phyloP scores from a whole-genome alignment of 177 flowering plant genomes.

The Vitis hybrid region DNA sequence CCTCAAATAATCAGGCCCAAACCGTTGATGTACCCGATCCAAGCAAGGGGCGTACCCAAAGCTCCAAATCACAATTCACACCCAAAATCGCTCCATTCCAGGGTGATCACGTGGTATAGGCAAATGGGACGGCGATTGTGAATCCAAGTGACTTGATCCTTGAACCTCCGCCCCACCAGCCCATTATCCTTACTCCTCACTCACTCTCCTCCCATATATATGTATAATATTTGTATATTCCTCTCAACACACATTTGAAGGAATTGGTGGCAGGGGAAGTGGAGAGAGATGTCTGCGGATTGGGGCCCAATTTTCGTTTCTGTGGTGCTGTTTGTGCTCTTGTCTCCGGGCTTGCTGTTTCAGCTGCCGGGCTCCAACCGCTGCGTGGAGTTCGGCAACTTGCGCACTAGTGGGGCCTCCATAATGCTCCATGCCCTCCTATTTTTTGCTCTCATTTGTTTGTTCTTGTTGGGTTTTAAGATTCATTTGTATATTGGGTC shows the following conservation, averaged over 20 bases:
- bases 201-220: not conserved
- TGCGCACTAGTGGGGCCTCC: conserved; percentile 42
- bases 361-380: conserved; percentile 43
- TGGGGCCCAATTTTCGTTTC: conserved; percentile 56
- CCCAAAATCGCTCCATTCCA: too few relatives aligned
- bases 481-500: conserved; percentile 33
- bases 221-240: too few relatives aligned
- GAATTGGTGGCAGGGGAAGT: not conserved
- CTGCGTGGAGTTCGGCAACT: conserved; percentile 44
- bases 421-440: conserved; percentile 39
- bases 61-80: too few relatives aligned
- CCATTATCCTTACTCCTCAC: not conserved
- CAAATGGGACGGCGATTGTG: conserved; percentile 3
- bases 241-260: not conserved
- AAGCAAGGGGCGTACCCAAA: too few relatives aligned
- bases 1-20: too few relatives aligned
- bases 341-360: conserved; percentile 49
- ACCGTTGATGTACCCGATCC: too few relatives aligned
- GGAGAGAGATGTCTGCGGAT: conserved; percentile 12
- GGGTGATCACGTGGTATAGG: not conserved
- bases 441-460: conserved; percentile 42
- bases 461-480: conserved; percentile 34
- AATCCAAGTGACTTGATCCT: conserved; percentile 19
- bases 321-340: conserved; percentile 44
- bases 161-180: conserved; percentile 22